Evolutionary conservation across 495 filamentous ascomycete species (phyloP).

Genomic region (Collariella sp.): DNA sequence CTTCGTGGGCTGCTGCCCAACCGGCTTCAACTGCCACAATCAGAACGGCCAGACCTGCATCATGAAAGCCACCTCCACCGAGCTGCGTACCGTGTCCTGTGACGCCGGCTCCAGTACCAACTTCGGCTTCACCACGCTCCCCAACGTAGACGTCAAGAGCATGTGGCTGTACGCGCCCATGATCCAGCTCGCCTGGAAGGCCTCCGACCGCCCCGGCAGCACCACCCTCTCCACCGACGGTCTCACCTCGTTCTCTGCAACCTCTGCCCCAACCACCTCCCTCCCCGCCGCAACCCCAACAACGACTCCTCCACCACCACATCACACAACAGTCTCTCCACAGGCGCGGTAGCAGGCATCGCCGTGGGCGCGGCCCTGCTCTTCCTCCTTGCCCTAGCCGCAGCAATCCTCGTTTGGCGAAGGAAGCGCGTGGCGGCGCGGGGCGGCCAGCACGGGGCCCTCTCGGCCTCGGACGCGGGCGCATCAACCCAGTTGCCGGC

Average conservation of each 20-base stretch:
- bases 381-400: slow-evolving; percentile 9
- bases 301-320: neutral
- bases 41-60: slow-evolving; percentile 25
- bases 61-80: slow-evolving; percentile 3
- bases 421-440: neutral
- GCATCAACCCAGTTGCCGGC: neutral
- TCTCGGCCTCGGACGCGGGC: neutral
- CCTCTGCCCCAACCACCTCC: neutral
- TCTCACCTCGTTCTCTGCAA: neutral
- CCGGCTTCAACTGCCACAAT: slow-evolving; percentile 20
- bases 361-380: slow-evolving; percentile 9
- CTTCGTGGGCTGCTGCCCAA: slow-evolving; percentile 28
- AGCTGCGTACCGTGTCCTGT: slow-evolving; percentile 16
- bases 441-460: neutral
- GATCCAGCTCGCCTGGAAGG: slow-evolving; percentile 24
- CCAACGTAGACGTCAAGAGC: neutral
- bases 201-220: slow-evolving; percentile 9
- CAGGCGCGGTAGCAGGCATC: slow-evolving; percentile 18
- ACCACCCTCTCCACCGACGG: neutral
- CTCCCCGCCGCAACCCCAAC: neutral
- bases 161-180: slow-evolving; percentile 24
- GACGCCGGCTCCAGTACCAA: slow-evolving; percentile 1
- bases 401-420: slow-evolving; percentile 12
- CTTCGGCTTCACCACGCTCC: slow-evolving; percentile 13
- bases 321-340: neutral